These are phyloP conservation scores for Coriolopsis trogii DNA, from an alignment of 1,284 basidiomycete genomes.

Conservation along the genomic window DNA sequence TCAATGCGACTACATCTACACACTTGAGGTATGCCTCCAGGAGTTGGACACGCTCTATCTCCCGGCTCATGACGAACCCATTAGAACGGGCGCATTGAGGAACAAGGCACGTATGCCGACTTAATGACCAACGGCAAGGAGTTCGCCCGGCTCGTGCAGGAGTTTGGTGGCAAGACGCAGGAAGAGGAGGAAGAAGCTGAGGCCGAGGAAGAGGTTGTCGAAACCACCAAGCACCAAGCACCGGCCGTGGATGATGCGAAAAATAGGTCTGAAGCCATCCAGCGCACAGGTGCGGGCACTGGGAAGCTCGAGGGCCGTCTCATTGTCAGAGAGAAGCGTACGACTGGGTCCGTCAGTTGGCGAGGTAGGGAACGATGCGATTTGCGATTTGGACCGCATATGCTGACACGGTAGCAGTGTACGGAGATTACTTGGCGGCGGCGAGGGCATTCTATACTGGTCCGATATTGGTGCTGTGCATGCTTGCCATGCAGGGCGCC, in stretches of 20 bases:
- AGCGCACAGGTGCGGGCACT: constrained; percentile 53
- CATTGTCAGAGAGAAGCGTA: constrained; percentile 64
- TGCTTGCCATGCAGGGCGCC: constrained; percentile 67
- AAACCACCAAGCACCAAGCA: constrained; percentile 26
- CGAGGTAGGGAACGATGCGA: constrained; percentile 39
- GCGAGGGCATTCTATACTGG: constrained; percentile 60
- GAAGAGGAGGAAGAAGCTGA: constrained; percentile 46
- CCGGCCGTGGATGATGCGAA: constrained; percentile 42
- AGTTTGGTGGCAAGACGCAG: constrained; percentile 61
- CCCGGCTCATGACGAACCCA: too few species aligned
- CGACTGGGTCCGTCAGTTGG: constrained; percentile 65
- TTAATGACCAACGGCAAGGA: constrained; percentile 56
- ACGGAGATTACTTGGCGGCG: constrained; percentile 67
- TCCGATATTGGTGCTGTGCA: constrained; percentile 58
- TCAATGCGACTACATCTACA: constrained; percentile 69
- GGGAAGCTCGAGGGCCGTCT: constrained; percentile 67
- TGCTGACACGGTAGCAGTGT: constrained; percentile 48
- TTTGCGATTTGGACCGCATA: background rate
- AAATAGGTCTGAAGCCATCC: constrained; percentile 39
- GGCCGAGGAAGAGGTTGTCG: constrained; percentile 37
- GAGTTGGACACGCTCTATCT: too few species aligned
- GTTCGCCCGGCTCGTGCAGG: constrained; percentile 63
- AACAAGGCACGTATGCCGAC: constrained; percentile 65
- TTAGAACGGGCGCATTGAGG: constrained; percentile 58
- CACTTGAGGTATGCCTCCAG: constrained; percentile 29